phyloP scores from a whole-genome alignment of 148 eudicot genomes.

The Beta vulgaris region DNA sequence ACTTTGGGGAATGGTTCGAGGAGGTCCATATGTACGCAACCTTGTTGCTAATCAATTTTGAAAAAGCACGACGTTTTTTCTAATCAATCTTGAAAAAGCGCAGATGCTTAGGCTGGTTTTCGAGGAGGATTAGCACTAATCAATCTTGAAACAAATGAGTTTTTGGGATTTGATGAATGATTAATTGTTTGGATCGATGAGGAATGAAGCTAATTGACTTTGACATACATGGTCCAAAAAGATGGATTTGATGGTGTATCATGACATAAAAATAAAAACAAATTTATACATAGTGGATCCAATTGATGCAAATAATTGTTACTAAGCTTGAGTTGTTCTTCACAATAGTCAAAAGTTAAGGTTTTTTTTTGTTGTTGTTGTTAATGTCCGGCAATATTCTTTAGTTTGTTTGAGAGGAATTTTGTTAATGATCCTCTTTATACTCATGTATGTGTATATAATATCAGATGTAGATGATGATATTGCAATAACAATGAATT shows the following conservation, averaged over 20 bases:
- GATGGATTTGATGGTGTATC: not conserved
- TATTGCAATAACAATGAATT: not conserved
- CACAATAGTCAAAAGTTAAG: not conserved
- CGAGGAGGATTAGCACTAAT: no score
- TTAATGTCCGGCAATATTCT: not conserved
- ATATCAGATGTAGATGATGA: conserved; percentile 12
- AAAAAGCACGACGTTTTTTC: no score
- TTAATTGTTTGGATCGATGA: not conserved
- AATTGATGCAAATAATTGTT: no score
- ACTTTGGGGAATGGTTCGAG: not conserved
- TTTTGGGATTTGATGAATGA: not conserved
- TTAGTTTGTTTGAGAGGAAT: conserved; percentile 20
- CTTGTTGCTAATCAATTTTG: no score
- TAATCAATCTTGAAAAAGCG: no score
- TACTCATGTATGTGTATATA: not conserved
- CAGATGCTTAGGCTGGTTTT: no score
- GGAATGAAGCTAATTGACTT: not conserved
- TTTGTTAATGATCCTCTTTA: conserved; percentile 20
- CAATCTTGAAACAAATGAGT: not conserved
- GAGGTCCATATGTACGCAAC: not conserved
- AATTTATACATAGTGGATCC: no score
- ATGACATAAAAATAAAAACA: no score
- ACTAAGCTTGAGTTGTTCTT: not conserved
- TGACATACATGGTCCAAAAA: conserved; percentile 9
- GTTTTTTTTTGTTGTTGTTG: not conserved